phyloP scores from a whole-genome alignment of 805 yeast genomes.

The Candida sakaeoensis region DNA sequence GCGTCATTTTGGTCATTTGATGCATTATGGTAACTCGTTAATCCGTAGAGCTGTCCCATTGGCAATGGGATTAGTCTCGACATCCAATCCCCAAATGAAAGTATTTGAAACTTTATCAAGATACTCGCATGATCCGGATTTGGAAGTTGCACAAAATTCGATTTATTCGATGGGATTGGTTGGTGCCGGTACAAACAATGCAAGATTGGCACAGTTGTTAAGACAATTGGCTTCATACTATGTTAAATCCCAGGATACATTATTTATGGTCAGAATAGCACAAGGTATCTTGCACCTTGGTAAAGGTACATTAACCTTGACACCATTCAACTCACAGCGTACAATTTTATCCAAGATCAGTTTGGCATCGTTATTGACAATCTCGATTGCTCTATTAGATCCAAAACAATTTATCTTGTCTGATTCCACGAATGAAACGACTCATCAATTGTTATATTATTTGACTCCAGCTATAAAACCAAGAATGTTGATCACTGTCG shows the following conservation, averaged over 20 bases:
- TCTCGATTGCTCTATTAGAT: constrained; percentile 77
- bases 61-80: constrained; percentile 94
- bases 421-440: constrained; percentile 45
- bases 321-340: constrained; percentile 87
- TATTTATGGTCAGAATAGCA: constrained; percentile 90
- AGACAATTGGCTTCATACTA: constrained; percentile 94
- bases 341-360: constrained; percentile 84
- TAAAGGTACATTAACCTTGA: constrained; percentile 88
- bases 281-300: constrained; percentile 95
- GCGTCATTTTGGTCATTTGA: constrained; percentile 94
- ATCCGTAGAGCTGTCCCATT: constrained; percentile 93
- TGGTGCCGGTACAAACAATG: constrained; percentile 98
- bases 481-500: constrained; percentile 87
- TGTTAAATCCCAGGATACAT: constrained; percentile 81
- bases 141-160: constrained; percentile 91
- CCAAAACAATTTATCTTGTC: constrained; percentile 79
- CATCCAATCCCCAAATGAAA: constrained; percentile 94
- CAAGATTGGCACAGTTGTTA: constrained; percentile 91
- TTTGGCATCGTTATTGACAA: constrained; percentile 83
- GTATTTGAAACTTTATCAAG: constrained; percentile 95
- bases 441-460: constrained; percentile 79
- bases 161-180: constrained; percentile 96
- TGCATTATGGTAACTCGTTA: constrained; percentile 94
- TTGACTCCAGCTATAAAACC: constrained; percentile 89
- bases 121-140: constrained; percentile 92